Evolutionary conservation across 1,284 basidiomycete genomes (phyloP), one percentile per base, ranked within the genome.

Genomic region (Sanguinoderma infundibulare): DNA sequence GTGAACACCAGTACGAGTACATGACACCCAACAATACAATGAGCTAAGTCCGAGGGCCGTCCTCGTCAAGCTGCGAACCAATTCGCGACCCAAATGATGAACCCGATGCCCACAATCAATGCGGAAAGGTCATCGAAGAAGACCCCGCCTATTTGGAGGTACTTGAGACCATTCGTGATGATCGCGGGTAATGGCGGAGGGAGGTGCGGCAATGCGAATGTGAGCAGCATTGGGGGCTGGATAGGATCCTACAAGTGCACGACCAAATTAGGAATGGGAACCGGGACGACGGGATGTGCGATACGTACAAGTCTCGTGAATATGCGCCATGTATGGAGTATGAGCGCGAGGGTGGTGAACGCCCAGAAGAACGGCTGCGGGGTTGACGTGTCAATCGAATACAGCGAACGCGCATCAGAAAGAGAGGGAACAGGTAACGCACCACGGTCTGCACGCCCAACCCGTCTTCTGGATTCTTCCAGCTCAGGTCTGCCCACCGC

Each of bases 351-450:
- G 1, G 90, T 88, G 40, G 84, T 83, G 65, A 93, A 92, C 17
- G 84, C 87, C 86, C 87, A 91, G 73, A 92, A 90, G 78, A 93
- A 91, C 0, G 89, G 86, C 90, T 92, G 64, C 10, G 55, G 34
- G 24, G 63, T 58, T 40, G 10, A 35, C n/a, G 47, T 20, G 35
- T 39, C 36, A 57, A 49, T 8, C n/a, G n/a, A n/a, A n/a, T n/a
- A n/a, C n/a, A n/a, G n/a, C n/a, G n/a, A n/a, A 17, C 24, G 15
- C 4, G 12, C 12, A 24, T 15, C 6, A 8, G 9, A 26, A 3
- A 3, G 10, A 22, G 15, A 20, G 20, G 28, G n/a, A 38, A 2
- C 38, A 51, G 56, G 0, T 47, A 39, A 76, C 85, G 70, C 67
- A 90, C 88, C 69, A 87, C 79, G 60, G 79, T 67, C 64, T 85